Conservation (phyloP, 2,329 filamentous ascomycete genomes). For the Diaporthe caulivora region DNA sequence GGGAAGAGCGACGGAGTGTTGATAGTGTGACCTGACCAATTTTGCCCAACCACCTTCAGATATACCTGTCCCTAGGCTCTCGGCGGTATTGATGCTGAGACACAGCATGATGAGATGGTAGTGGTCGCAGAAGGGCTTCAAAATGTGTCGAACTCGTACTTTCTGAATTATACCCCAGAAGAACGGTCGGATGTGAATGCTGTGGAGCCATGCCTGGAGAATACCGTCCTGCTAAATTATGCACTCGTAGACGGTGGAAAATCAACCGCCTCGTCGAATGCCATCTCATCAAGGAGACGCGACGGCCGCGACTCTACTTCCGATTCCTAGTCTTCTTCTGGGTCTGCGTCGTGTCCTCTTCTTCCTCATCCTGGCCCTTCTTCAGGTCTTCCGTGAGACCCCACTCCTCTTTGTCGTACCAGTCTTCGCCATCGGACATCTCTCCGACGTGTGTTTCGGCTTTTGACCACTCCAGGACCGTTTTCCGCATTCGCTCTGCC, state of each 20-base stretch:
- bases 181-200: not conserved
- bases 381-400: slow-evolving; percentile 78
- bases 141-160: not conserved
- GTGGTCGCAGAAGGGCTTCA: not conserved
- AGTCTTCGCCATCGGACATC: slow-evolving; percentile 90
- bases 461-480: slow-evolving; percentile 81
- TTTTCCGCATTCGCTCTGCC: slow-evolving; percentile 78
- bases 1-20: not conserved
- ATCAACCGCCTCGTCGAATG: not conserved
- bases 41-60: not conserved
- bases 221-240: not conserved
- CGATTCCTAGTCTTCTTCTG: slow-evolving; percentile 73
- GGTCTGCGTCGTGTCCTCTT: slow-evolving; percentile 75
- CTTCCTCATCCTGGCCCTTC: slow-evolving; percentile 86
- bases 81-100: not conserved
- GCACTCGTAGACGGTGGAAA: not conserved
- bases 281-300: not conserved
- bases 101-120: not conserved
- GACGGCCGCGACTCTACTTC: slow-evolving; percentile 51
- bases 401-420: slow-evolving; percentile 89
- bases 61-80: not conserved
- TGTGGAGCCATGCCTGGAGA: not conserved
- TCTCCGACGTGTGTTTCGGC: slow-evolving; percentile 82
- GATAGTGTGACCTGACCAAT: not conserved
- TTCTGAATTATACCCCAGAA: not conserved